These are phyloP conservation scores for Diaporthe vexans DNA, from an alignment of 2,329 filamentous ascomycete genomes.

Conservation along the genomic window DNA sequence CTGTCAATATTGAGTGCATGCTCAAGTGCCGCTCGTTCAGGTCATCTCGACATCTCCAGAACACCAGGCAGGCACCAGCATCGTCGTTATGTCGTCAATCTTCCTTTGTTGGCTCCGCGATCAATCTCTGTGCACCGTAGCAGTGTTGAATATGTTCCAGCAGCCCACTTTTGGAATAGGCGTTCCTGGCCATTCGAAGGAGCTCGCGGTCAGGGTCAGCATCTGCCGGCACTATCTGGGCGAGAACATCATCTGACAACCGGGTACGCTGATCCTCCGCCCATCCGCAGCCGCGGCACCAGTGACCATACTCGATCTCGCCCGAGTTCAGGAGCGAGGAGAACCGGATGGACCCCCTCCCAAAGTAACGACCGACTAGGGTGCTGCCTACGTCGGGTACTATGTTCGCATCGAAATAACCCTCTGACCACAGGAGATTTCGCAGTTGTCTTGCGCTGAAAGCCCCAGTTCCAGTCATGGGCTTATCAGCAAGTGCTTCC, in stretches of 20 bases:
- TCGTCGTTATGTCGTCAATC: neutral
- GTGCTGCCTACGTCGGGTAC: neutral
- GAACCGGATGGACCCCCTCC: neutral
- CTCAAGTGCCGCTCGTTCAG: too few species aligned
- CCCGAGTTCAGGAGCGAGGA: neutral
- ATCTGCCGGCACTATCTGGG: neutral
- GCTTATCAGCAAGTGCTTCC: neutral
- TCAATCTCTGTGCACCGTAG: neutral
- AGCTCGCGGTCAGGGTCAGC: neutral
- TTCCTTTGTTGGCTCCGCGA: neutral
- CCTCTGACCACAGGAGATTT: neutral
- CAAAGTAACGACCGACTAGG: constrained; percentile 11
- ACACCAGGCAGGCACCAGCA: neutral
- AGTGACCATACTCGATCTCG: neutral
- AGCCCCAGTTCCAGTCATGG: neutral
- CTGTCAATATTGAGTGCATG: too few species aligned
- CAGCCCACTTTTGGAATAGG: neutral
- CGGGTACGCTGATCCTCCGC: neutral
- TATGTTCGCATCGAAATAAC: neutral
- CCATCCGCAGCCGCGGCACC: constrained; percentile 6
- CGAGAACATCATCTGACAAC: neutral
- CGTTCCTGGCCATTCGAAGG: neutral
- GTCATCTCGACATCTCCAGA: too few species aligned
- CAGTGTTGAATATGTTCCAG: neutral
- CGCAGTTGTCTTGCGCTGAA: neutral